phyloP scores from a whole-genome alignment of 352 stramenopile genomes.

The Globisporangium parvum region DNA sequence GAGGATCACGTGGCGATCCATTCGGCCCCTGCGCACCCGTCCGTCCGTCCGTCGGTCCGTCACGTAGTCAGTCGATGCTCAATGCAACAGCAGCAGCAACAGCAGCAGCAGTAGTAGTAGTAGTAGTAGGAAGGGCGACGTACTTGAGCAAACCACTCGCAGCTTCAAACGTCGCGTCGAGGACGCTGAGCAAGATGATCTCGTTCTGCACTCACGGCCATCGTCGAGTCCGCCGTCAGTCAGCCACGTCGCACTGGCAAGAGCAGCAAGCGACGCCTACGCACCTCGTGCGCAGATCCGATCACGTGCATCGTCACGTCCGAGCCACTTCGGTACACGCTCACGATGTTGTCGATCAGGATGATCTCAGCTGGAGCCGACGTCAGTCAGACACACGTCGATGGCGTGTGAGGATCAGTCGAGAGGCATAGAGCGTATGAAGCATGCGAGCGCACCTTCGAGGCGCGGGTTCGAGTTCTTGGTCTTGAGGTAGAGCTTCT shows the following conservation, averaged over 20 bases:
- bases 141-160: constrained; percentile 85
- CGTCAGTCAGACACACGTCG: constrained; percentile 5
- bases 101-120: not conserved
- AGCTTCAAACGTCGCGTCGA: constrained; percentile 82
- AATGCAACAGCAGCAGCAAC: no score
- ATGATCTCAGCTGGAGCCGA: constrained; percentile 70
- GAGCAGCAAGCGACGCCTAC: not conserved
- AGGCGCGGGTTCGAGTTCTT: constrained; percentile 83
- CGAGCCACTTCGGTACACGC: constrained; percentile 82
- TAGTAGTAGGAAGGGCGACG: no score
- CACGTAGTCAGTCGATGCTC: not conserved
- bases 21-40: constrained; percentile 42
- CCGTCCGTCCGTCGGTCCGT: no score
- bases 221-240: not conserved
- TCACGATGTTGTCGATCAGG: constrained; percentile 88
- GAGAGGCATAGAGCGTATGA: no score
- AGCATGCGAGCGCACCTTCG: constrained; percentile 44
- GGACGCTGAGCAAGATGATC: constrained; percentile 80
- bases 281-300: constrained; percentile 72
- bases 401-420: no score
- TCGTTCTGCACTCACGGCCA: constrained; percentile 56
- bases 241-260: not conserved
- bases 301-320: constrained; percentile 89
- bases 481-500: constrained; percentile 88
- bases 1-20: constrained; percentile 85